These are phyloP conservation scores for Pythium insidiosum DNA, from an alignment of 352 stramenopile genomes.

Conservation along the genomic window DNA sequence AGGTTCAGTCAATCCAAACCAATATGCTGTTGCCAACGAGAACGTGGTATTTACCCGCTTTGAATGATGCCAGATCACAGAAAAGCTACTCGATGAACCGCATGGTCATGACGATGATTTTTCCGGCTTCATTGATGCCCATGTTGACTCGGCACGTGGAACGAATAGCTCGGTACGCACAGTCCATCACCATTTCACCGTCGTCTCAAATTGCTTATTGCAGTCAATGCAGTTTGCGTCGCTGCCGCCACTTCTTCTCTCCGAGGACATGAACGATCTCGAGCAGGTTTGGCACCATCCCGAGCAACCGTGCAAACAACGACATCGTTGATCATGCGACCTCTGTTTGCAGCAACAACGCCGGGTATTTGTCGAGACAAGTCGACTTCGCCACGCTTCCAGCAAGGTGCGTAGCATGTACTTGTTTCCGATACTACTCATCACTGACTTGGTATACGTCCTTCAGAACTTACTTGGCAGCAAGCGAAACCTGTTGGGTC, in stretches of 20 bases:
- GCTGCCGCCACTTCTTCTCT: slow-evolving; percentile 28
- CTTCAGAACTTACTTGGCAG: not conserved
- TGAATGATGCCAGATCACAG: slow-evolving; percentile 55
- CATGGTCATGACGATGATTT: slow-evolving; percentile 46
- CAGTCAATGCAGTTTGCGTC: slow-evolving; percentile 5
- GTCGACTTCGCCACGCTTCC: not conserved
- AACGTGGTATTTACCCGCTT: too few relatives aligned
- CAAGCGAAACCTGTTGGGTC: not conserved
- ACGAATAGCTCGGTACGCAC: slow-evolving; percentile 14
- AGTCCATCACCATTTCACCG: not conserved
- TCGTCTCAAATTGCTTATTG: not conserved
- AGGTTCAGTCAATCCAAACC: slow-evolving; percentile 15
- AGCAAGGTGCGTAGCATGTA: not conserved
- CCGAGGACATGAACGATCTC: slow-evolving; percentile 36
- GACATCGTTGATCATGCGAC: too few relatives aligned
- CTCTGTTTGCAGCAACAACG: not conserved
- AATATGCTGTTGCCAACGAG: not conserved
- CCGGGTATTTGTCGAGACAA: not conserved
- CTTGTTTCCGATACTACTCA: too few relatives aligned
- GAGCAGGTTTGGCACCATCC: slow-evolving; percentile 28
- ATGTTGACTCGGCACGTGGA: slow-evolving; percentile 52
- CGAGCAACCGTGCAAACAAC: too few relatives aligned
- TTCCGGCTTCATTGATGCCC: slow-evolving; percentile 52
- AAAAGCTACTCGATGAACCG: slow-evolving; percentile 52
- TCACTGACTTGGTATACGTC: not conserved